Percentiles rank a stretch among this genome's conserved stretches.
Evolutionary conservation across 2,329 filamentous ascomycete genomes (phyloP).

Genomic region (Dactylonectria macrodidyma): DNA sequence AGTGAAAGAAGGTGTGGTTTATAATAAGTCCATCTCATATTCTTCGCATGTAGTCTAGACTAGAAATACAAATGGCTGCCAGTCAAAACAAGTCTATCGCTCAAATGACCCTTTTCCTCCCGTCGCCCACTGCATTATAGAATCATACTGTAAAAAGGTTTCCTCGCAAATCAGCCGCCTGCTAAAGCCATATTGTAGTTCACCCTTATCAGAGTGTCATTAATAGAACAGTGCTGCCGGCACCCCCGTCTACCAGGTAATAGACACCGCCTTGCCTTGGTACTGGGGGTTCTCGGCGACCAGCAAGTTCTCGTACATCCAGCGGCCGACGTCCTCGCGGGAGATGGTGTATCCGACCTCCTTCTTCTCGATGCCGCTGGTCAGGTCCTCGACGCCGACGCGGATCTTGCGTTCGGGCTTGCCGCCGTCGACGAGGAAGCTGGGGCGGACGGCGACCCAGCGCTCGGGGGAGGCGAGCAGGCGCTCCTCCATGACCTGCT

Average conservation of each 20-base stretch:
- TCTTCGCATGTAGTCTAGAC: not conserved
- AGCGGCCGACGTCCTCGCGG: constrained; percentile 59
- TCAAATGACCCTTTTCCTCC: not conserved
- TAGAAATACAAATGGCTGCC: not conserved
- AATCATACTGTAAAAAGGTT: not conserved
- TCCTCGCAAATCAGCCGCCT: not conserved
- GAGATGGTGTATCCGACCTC: constrained; percentile 60
- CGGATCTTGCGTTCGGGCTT: constrained; percentile 44
- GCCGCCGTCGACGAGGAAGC: constrained; percentile 50
- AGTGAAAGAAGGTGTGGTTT: not conserved
- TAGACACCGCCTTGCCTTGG: constrained; percentile 48
- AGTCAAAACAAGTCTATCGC: not conserved
- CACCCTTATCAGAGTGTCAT: not conserved
- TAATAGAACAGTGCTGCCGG: not conserved
- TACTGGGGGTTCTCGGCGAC: constrained; percentile 34
- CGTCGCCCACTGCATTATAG: not conserved
- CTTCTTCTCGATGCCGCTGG: constrained; percentile 51
- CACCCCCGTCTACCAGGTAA: constrained; percentile 47
- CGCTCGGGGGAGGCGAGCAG: constrained; percentile 47
- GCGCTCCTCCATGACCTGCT: constrained; percentile 60
- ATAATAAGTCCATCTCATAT: not conserved
- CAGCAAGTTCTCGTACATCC: constrained; percentile 58
- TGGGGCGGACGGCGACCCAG: constrained; percentile 55
- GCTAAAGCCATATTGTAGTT: not conserved
- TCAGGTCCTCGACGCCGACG: constrained; percentile 52